These are phyloP conservation scores for Davidsoniella neocaledoniae DNA, from an alignment of 2,329 filamentous ascomycete species.

Conservation along the genomic window DNA sequence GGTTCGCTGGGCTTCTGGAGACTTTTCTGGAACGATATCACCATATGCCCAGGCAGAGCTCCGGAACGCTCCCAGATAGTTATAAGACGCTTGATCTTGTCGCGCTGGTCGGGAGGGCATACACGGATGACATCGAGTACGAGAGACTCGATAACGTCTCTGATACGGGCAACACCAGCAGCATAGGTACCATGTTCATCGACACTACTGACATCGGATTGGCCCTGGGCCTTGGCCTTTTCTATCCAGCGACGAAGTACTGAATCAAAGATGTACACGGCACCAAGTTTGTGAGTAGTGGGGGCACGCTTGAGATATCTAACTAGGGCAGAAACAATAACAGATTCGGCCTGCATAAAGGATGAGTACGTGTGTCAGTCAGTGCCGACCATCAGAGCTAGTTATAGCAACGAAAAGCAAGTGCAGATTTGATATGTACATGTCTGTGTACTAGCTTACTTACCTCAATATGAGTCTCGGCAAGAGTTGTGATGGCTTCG, in stretches of 20 bases:
- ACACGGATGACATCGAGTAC: constrained; percentile 90
- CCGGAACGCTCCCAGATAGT: constrained; percentile 96
- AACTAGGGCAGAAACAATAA: constrained; percentile 44
- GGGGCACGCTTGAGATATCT: constrained; percentile 94
- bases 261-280: constrained; percentile 99
- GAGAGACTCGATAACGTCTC: constrained; percentile 78
- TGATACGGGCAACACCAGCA: constrained; percentile 90
- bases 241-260: constrained; percentile 98
- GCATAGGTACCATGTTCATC: constrained; percentile 75
- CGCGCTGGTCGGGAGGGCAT: constrained; percentile 85
- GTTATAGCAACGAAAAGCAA: background rate
- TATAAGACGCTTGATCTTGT: constrained; percentile 84
- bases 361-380: constrained; percentile 11
- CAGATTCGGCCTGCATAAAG: constrained; percentile 60
- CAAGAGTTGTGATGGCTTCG: constrained; percentile 68
- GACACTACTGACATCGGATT: constrained; percentile 63
- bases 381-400: background rate
- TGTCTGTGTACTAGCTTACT: constrained; percentile 10
- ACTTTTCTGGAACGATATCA: constrained; percentile 69
- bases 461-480: constrained; percentile 84
- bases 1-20: constrained; percentile 41
- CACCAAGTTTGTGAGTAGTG: constrained; percentile 90
- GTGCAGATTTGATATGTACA: background rate
- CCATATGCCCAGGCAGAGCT: constrained; percentile 70
- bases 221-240: constrained; percentile 72